Conservation (phyloP, 495 filamentous ascomycete species). For the Talaromyces nanjingensis region DNA sequence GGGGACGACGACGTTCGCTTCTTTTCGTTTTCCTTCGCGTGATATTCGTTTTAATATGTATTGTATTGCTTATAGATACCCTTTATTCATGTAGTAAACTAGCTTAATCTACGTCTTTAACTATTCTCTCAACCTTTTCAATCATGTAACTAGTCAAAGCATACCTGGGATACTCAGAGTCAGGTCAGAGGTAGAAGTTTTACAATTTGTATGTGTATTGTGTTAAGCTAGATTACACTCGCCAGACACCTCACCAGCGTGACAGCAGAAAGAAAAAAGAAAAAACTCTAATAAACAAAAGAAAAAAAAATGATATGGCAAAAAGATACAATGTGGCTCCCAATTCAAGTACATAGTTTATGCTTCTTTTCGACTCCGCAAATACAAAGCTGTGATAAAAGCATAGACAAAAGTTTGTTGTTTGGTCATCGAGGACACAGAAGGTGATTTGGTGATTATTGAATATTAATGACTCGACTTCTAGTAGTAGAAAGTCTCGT, state of each 20-base stretch:
- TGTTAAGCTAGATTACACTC: neutral
- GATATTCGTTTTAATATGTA: neutral
- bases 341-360: neutral
- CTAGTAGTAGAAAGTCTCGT: conserved; percentile 91
- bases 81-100: neutral
- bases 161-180: neutral
- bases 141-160: neutral
- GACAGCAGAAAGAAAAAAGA: neutral
- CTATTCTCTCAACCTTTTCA: neutral
- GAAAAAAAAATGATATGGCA: neutral
- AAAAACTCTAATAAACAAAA: neutral
- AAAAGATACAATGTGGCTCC: conserved; percentile 2
- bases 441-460: neutral
- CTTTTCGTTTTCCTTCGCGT: neutral
- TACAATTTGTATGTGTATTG: neutral
- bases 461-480: neutral
- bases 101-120: neutral
- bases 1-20: no score
- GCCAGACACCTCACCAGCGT: neutral
- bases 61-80: neutral
- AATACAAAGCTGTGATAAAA: neutral
- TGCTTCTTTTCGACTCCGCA: neutral
- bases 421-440: neutral
- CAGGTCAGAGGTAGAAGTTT: neutral
- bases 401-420: neutral